These are phyloP conservation scores for Nigrograna mackinnonii DNA, from an alignment of 2,329 filamentous ascomycete species.

Conservation along the genomic window DNA sequence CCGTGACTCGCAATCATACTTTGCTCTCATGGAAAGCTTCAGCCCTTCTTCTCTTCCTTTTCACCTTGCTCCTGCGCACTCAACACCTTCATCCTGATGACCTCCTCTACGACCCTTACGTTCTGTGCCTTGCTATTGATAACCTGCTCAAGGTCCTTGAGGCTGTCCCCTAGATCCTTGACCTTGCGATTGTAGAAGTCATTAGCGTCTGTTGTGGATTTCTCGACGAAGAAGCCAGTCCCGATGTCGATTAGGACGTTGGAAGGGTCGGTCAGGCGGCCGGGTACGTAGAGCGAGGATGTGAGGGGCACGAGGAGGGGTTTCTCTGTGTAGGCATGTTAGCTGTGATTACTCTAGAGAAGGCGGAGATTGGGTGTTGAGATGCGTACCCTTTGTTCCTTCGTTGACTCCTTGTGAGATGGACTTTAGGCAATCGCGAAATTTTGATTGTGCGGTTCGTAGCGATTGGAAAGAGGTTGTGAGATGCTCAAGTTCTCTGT, in stretches of 20 bases:
- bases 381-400: too few species aligned
- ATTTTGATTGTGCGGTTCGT: slow-evolving; percentile 86
- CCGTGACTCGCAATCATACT: too few species aligned
- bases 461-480: slow-evolving; percentile 88
- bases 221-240: slow-evolving; percentile 94
- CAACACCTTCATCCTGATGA: slow-evolving; percentile 41
- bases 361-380: too few species aligned
- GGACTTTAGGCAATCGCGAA: slow-evolving; percentile 83
- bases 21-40: too few species aligned
- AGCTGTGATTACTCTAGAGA: too few species aligned
- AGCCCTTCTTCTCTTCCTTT: too few species aligned
- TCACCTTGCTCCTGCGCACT: slow-evolving; percentile 31
- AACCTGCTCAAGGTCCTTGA: slow-evolving; percentile 70
- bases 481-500: slow-evolving; percentile 93
- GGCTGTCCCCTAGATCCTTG: slow-evolving; percentile 65
- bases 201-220: slow-evolving; percentile 66
- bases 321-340: slow-evolving; percentile 50
- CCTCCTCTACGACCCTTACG: slow-evolving; percentile 85
- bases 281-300: slow-evolving; percentile 91
- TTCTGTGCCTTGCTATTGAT: slow-evolving; percentile 80
- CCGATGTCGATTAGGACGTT: slow-evolving; percentile 79
- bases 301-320: slow-evolving; percentile 89
- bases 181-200: slow-evolving; percentile 72
- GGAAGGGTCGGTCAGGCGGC: slow-evolving; percentile 62
- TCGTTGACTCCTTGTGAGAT: slow-evolving; percentile 64